Evolutionary conservation across 129 eudicot genomes (phyloP), one percentile per base, ranked within the genome.

Genomic region (Deinandra increscens): DNA sequence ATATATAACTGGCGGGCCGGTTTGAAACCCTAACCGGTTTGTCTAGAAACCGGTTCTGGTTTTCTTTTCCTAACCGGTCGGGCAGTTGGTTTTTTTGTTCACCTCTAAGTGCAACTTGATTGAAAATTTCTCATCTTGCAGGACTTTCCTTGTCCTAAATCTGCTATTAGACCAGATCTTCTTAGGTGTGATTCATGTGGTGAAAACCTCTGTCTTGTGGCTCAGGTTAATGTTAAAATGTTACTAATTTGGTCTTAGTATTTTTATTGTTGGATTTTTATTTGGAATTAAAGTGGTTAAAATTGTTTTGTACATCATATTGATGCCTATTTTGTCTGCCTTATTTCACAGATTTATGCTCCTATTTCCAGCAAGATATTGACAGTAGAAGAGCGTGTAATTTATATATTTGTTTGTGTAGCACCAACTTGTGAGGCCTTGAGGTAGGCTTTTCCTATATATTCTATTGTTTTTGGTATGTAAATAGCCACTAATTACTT

Each of bases 81-180:
- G n/a, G n/a, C n/a, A n/a, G 9, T n/a, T n/a, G n/a, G n/a, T n/a
- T n/a, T n/a, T n/a, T n/a, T n/a, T n/a, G n/a, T n/a, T n/a, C n/a
- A n/a, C n/a, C n/a, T n/a, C n/a, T n/a, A n/a, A 31, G 17, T 49
- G 37, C 31, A 3, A 44, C 31, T 67, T 34, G 31, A 12, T 34
- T 70, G 41, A 13, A 31, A 26, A 5, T 29, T 18, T 42, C 53
- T 69, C 42, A 49, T 49, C 60, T 61, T 62, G 19, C 84, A 94
- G 97, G 99, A 94, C 59, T 94, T 95, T 95, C 97, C 97, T 29
- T 55, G 74, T 76, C 80, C 83, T 41, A 38, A 79, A 68, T 46
- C 68, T 19, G 53, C 29, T 26, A 37, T 71, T 45, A 72, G 42
- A 46, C 80, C 81, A 43, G 82, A 82, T 76, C 73, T 85, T 70